Evolutionary conservation across 2,329 filamentous ascomycete genomes (phyloP).

Genomic region (Zasmidium cellare): DNA sequence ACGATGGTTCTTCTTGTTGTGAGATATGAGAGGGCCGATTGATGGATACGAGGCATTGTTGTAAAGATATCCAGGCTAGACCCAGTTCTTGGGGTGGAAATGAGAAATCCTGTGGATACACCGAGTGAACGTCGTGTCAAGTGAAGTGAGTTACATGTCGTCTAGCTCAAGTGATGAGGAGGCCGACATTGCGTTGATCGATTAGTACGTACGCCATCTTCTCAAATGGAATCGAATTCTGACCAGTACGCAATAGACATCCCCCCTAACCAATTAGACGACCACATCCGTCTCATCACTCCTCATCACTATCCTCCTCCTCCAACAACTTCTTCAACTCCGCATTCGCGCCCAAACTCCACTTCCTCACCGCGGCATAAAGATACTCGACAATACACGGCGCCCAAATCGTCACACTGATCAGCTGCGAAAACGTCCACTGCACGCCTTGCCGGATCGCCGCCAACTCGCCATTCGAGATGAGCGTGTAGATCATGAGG

Average conservation of each 20-base stretch:
- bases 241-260: no score
- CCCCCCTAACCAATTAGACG: no score
- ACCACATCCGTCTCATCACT: no score
- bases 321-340: background rate
- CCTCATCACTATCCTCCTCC: background rate
- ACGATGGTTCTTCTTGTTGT: background rate
- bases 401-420: constrained; percentile 20
- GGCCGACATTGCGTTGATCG: no score
- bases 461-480: constrained; percentile 13
- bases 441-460: constrained; percentile 2
- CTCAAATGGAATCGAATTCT: no score
- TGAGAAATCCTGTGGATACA: background rate
- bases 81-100: background rate
- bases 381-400: constrained; percentile 17
- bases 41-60: background rate
- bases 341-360: background rate
- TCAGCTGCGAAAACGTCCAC: constrained; percentile 19
- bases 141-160: no score
- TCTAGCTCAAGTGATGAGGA: no score
- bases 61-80: background rate
- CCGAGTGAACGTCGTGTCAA: no score
- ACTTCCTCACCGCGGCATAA: constrained; percentile 12
- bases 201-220: no score
- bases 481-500: constrained; percentile 6
- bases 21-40: background rate